phyloP scores from a whole-genome alignment of 805 yeast species.

The Candida silvicultrix region DNA sequence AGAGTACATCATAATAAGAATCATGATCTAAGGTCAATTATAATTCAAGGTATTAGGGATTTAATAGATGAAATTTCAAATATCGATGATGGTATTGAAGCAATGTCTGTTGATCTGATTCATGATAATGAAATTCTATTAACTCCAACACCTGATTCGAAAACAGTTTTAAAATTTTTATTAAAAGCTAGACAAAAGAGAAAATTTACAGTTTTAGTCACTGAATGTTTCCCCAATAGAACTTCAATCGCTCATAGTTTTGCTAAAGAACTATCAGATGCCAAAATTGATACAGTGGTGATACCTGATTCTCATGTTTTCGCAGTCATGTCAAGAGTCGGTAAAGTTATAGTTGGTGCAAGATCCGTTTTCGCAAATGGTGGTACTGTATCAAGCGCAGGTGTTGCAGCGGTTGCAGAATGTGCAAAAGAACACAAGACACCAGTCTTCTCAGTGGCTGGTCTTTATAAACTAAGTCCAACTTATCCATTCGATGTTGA shows the following conservation, averaged over 20 bases:
- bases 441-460: slow-evolving; percentile 96
- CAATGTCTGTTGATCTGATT: slow-evolving; percentile 86
- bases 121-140: slow-evolving; percentile 83
- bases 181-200: slow-evolving; percentile 84
- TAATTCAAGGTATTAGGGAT: slow-evolving; percentile 89
- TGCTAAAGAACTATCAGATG: slow-evolving; percentile 72
- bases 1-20: slow-evolving; percentile 20
- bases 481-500: slow-evolving; percentile 78
- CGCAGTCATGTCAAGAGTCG: slow-evolving; percentile 96
- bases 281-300: slow-evolving; percentile 83
- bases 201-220: slow-evolving; percentile 84
- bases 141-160: slow-evolving; percentile 93
- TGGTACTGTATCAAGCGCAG: slow-evolving; percentile 84
- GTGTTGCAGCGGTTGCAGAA: slow-evolving; percentile 89
- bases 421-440: slow-evolving; percentile 93
- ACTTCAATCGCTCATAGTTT: slow-evolving; percentile 71
- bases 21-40: slow-evolving; percentile 71
- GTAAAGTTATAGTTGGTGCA: slow-evolving; percentile 92
- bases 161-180: slow-evolving; percentile 81
- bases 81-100: slow-evolving; percentile 85
- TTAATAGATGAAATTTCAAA: slow-evolving; percentile 86
- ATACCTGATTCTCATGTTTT: slow-evolving; percentile 90
- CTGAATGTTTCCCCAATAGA: slow-evolving; percentile 90
- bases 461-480: slow-evolving; percentile 88
- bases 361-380: slow-evolving; percentile 94